A percentile compares a stretch with the other conserved stretches of the same genome.
Evolutionary conservation across 2,329 filamentous ascomycete species (phyloP).

Genomic region (Fusarium tupiense): DNA sequence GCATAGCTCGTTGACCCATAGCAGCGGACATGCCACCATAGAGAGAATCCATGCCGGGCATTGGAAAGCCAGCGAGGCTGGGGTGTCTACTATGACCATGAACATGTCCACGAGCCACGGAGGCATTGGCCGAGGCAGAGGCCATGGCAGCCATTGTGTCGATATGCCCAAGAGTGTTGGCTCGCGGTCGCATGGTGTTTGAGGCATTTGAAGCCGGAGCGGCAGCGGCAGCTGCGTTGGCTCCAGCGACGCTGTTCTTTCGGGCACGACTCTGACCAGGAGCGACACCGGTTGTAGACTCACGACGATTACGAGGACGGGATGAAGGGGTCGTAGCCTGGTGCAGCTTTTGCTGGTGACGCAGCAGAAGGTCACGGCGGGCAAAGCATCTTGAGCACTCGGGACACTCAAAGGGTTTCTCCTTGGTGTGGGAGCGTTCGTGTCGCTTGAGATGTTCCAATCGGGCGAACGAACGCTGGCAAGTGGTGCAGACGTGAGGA

Average conservation of each 20-base stretch:
- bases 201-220: conserved; percentile 58
- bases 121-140: conserved; percentile 65
- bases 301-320: conserved; percentile 85
- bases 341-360: conserved; percentile 98
- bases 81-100: conserved; percentile 74
- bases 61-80: conserved; percentile 75
- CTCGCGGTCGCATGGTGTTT: conserved; percentile 81
- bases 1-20: conserved; percentile 72
- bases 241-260: conserved; percentile 87
- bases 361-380: conserved; percentile 86
- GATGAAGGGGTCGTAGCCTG: conserved; percentile 90
- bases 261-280: conserved; percentile 78
- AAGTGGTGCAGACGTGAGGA: conserved; percentile 92
- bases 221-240: conserved; percentile 53
- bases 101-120: conserved; percentile 60
- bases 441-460: conserved; percentile 97
- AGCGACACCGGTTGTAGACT: conserved; percentile 81
- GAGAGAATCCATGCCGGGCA: conserved; percentile 67
- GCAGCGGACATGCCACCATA: conserved; percentile 78
- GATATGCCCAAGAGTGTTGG: conserved; percentile 96
- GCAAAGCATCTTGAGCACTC: conserved; percentile 96
- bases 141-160: conserved; percentile 78
- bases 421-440: conserved; percentile 97
- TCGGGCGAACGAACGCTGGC: conserved; percentile 90
- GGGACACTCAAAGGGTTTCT: conserved; percentile 98